Conservation (phyloP, 257 asterid species). For the Solanum habrochaites region DNA sequence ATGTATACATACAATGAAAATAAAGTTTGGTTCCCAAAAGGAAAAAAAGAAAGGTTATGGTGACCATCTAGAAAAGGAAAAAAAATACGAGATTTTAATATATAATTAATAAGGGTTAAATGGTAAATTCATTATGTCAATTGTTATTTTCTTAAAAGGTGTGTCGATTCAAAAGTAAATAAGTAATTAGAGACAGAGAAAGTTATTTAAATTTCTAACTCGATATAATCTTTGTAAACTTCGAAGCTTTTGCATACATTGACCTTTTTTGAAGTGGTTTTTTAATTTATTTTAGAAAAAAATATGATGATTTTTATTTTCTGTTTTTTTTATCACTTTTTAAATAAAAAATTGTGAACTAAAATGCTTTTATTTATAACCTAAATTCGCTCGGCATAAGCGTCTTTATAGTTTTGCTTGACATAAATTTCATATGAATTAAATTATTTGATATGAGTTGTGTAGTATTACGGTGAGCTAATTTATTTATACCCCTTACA, state of each 20-base stretch:
- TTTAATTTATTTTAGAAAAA: too few species aligned
- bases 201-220: not conserved
- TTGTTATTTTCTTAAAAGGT: too few species aligned
- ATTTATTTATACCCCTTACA: not conserved
- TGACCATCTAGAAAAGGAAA: not conserved
- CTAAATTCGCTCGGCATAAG: not conserved
- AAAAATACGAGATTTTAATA: not conserved
- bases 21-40: not conserved
- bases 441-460: not conserved
- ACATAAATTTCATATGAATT: not conserved
- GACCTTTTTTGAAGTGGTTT: not conserved
- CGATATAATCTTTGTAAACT: not conserved
- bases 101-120: not conserved
- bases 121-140: too few species aligned
- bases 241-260: not conserved
- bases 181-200: too few species aligned
- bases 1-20: not conserved
- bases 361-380: not conserved
- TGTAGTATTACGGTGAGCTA: not conserved
- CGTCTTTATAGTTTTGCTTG: too few species aligned
- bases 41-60: not conserved
- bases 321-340: not conserved
- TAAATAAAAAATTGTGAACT: not conserved
- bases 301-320: not conserved
- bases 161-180: too few species aligned